A percentile compares a stretch with the other conserved stretches of the same genome.
Evolutionary conservation across 805 yeast genomes (phyloP).

Genomic region (Torulaspora indica): DNA sequence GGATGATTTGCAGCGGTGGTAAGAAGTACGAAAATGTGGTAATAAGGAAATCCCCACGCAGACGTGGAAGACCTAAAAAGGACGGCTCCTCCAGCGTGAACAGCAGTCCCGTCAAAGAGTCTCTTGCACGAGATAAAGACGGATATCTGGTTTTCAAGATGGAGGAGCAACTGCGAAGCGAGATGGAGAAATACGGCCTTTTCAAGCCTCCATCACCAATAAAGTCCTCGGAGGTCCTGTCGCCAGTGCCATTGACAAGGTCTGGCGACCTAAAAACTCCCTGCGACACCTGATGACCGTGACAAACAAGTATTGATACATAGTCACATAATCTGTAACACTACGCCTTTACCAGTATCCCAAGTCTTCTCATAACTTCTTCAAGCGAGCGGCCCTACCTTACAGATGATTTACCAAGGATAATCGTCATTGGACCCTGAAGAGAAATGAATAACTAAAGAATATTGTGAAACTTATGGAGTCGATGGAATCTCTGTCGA

Average conservation of each 20-base stretch:
- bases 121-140: conserved; percentile 19
- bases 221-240: conserved; percentile 8
- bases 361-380: too few relatives aligned
- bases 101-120: conserved; percentile 28
- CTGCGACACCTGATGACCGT: neutral
- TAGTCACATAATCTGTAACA: neutral
- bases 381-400: too few relatives aligned
- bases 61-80: conserved; percentile 29
- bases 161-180: conserved; percentile 25
- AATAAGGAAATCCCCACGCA: conserved; percentile 31
- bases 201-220: conserved; percentile 17
- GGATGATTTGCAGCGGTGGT: conserved; percentile 82
- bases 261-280: conserved; percentile 27
- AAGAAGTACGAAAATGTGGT: conserved; percentile 29
- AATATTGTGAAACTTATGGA: too few relatives aligned
- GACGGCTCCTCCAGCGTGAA: conserved; percentile 17
- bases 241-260: conserved; percentile 20
- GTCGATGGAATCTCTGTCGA: too few relatives aligned
- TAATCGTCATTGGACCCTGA: too few relatives aligned
- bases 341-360: neutral
- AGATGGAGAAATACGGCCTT: conserved; percentile 20
- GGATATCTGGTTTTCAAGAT: conserved; percentile 22
- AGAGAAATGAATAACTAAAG: too few relatives aligned
- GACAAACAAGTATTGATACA: too few relatives aligned
- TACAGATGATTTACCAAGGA: too few relatives aligned